These are phyloP conservation scores for Daphne laureola DNA, from an alignment of 441 rosid genomes.

Conservation along the genomic window DNA sequence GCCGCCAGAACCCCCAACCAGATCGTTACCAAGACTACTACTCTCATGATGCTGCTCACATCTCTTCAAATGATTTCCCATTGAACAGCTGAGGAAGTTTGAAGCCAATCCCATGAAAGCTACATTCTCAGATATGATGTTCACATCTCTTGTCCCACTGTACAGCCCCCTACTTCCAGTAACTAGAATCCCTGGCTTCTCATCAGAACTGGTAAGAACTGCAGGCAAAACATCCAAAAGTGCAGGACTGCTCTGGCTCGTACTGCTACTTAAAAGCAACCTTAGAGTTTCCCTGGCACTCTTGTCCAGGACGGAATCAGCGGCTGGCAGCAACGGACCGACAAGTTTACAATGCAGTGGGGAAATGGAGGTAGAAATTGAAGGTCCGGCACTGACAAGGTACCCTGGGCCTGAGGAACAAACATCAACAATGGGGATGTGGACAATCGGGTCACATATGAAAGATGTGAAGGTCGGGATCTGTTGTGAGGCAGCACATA, in stretches of 20 bases:
- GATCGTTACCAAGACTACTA: constrained; percentile 13
- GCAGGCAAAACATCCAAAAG: constrained; percentile 35
- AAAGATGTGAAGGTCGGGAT: constrained; percentile 71
- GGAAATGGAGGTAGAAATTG: constrained; percentile 50
- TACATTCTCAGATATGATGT: constrained; percentile 30
- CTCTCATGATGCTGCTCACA: constrained; percentile 10
- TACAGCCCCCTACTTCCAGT: constrained; percentile 62
- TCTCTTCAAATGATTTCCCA: constrained; percentile 7
- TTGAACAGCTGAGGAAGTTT: constrained; percentile 24
- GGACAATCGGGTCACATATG: constrained; percentile 90
- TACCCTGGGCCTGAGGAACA: constrained; percentile 94
- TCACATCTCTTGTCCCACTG: constrained; percentile 37
- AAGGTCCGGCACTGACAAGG: constrained; percentile 77
- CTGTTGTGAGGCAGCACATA: constrained; percentile 55
- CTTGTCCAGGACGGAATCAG: constrained; percentile 60
- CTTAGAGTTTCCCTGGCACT: constrained; percentile 90
- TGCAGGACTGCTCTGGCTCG: constrained; percentile 40
- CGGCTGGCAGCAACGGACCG: constrained; percentile 45
- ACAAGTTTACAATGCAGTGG: constrained; percentile 47
- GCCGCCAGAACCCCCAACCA: constrained; percentile 12
- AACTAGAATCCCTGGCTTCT: constrained; percentile 27
- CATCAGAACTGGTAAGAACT: constrained; percentile 28
- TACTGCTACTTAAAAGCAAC: constrained; percentile 52
- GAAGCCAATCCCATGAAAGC: constrained; percentile 40
- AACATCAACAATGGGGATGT: constrained; percentile 74